Evolutionary conservation across 805 yeast species (phyloP).

Genomic region (Yamadazyma sp.): DNA sequence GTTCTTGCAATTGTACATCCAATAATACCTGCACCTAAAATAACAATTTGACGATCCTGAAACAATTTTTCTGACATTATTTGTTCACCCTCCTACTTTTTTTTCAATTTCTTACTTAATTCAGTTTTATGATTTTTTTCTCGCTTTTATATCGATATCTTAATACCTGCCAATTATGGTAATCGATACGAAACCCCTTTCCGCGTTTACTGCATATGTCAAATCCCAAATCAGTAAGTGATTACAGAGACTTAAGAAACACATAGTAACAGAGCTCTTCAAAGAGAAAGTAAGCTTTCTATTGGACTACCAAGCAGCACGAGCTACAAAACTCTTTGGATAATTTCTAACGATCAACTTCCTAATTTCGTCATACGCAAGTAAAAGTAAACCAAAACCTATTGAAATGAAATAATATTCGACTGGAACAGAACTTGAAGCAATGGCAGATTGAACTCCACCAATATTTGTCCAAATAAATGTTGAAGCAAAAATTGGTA

Average conservation of each 20-base stretch:
- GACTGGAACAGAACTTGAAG: constrained; percentile 38
- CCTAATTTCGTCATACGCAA: constrained; percentile 42
- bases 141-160: too few relatives aligned
- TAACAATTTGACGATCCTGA: constrained; percentile 6
- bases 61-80: background rate
- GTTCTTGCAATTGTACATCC: constrained; percentile 13
- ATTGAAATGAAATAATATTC: constrained; percentile 45
- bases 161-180: too few relatives aligned
- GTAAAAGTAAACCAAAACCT: constrained; percentile 39
- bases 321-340: constrained; percentile 37
- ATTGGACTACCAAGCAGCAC: constrained; percentile 46
- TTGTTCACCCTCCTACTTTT: too few relatives aligned
- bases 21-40: constrained; percentile 16
- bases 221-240: too few relatives aligned
- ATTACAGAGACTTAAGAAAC: too few relatives aligned
- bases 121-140: too few relatives aligned
- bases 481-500: constrained; percentile 33
- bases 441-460: constrained; percentile 32
- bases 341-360: constrained; percentile 32
- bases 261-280: too few relatives aligned
- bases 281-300: too few relatives aligned
- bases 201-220: too few relatives aligned
- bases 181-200: too few relatives aligned
- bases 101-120: constrained; percentile 12
- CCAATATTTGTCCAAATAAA: constrained; percentile 43